Base-by-base conservation (phyloP, 2,329 filamentous ascomycete genomes). In the Colletotrichum cuscutae region DNA sequence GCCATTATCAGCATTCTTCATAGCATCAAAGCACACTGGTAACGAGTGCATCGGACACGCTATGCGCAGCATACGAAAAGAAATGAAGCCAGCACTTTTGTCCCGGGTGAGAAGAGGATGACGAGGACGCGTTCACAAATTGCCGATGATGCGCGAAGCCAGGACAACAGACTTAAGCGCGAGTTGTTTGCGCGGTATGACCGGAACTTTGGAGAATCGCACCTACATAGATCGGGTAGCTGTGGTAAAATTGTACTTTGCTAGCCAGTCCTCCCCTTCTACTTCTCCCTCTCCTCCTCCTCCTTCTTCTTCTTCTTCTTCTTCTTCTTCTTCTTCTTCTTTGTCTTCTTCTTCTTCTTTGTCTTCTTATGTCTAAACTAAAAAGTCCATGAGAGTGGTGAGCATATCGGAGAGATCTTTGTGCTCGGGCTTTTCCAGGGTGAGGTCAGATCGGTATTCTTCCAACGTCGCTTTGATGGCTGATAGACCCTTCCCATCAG, bases 391-490 rank as follows among this genome's bases (percentile, higher is more conserved):
- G 76, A 91, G 79, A 61, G 88, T 87, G 53, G 80, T 81, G 74
- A 91, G 80, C 88, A 91, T 90, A 70, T 88, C 88, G 70, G 81
- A 84, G 62, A 85, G 83, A 76, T 90, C 89, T 85, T 88, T 89
- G 78, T 87, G 92, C 73, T 89, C 86, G 67, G 87, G 86, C 53
- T 91, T 89, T 13, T 85, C 86, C 26, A 88, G 87, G 76, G 92
- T 86, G 19, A 90, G 82, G 4, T 83, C 87, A 5, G 84, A 81
- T 7, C 86, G 81, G 76, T 90, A 87, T 75, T 89, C 92, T 80
- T 91, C 86, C 60, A 99, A 83, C 28, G 94, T 95, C 22, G 79
- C 82, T 76, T 87, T 90, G 26, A 98, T 82, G 19, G 91, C 85
- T 4, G 80, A 84, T 22, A 97, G 79, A 8, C 86, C 85, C 79